Evolutionary conservation across 495 filamentous ascomycete genomes (phyloP).

Genomic region (Tuber brumale): DNA sequence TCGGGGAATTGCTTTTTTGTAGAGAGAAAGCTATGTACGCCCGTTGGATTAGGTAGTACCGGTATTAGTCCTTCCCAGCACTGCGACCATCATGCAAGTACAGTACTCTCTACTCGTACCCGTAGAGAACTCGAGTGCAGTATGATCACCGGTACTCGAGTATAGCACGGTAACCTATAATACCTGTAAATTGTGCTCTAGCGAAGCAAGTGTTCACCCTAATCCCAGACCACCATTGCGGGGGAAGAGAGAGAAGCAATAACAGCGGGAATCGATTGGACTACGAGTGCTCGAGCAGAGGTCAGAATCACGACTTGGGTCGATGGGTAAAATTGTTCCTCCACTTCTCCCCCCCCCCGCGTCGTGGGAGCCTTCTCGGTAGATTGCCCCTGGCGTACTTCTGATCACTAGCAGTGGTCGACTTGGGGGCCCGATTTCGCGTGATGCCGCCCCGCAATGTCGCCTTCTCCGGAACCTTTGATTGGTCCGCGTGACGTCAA

Average conservation of each 20-base stretch:
- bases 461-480: background rate
- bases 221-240: background rate
- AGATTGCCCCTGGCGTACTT: background rate
- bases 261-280: background rate
- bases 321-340: background rate
- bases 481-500: conserved; percentile 1
- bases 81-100: too few species aligned
- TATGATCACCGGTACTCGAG: background rate
- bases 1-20: background rate
- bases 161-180: too few species aligned
- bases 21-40: too few species aligned
- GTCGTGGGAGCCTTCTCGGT: background rate
- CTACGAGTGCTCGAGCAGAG: background rate
- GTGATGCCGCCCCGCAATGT: background rate
- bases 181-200: background rate
- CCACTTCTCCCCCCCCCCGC: background rate
- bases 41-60: too few species aligned
- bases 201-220: background rate
- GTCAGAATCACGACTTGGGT: background rate
- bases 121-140: background rate
- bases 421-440: background rate
- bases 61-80: too few species aligned
- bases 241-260: background rate
- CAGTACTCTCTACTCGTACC: too few species aligned
- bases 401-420: background rate